Evolutionary conservation across 768 basidiomycete species (phyloP).

Genomic region (Crepidotus variabilis): DNA sequence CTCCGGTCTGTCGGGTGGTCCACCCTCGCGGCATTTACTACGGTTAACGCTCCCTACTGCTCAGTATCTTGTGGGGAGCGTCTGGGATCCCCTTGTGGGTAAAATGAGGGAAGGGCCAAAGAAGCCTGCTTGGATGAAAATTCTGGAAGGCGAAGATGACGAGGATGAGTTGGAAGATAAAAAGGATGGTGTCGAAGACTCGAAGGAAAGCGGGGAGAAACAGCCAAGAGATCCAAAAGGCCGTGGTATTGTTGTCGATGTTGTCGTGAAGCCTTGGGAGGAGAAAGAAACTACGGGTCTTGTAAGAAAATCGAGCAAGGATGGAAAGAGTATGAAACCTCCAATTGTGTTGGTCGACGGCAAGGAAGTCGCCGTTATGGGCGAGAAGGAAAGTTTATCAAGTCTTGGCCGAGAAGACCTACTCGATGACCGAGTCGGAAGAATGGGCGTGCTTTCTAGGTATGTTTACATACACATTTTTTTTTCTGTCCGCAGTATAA

Average conservation of each 20-base stretch:
- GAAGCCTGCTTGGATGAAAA: slow-evolving; percentile 74
- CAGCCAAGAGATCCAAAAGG: background rate
- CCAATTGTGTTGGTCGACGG: slow-evolving; percentile 35
- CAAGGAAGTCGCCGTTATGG: slow-evolving; percentile 54
- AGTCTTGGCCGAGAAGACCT: slow-evolving; percentile 72
- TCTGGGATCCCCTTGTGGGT: slow-evolving; percentile 79
- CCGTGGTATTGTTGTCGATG: slow-evolving; percentile 3
- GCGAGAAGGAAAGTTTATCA: slow-evolving; percentile 76
- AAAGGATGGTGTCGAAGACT: background rate
- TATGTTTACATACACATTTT: slow-evolving; percentile 27
- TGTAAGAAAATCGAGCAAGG: slow-evolving; percentile 7
- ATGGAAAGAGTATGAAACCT: slow-evolving; percentile 20
- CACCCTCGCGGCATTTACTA: slow-evolving; percentile 70
- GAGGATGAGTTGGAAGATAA: slow-evolving; percentile 1
- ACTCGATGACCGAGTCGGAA: slow-evolving; percentile 63
- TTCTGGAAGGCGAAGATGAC: slow-evolving; percentile 39
- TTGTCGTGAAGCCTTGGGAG: slow-evolving; percentile 4
- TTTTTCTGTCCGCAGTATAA: background rate
- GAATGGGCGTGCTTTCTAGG: slow-evolving; percentile 69
- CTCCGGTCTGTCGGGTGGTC: slow-evolving; percentile 48
- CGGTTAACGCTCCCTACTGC: slow-evolving; percentile 80
- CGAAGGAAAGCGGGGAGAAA: background rate
- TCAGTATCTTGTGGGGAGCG: slow-evolving; percentile 69
- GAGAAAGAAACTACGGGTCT: slow-evolving; percentile 1
- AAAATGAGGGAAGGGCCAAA: slow-evolving; percentile 54